Base-by-base conservation (phyloP, 352 stramenopile species). In the Globisporangium splendens region DNA sequence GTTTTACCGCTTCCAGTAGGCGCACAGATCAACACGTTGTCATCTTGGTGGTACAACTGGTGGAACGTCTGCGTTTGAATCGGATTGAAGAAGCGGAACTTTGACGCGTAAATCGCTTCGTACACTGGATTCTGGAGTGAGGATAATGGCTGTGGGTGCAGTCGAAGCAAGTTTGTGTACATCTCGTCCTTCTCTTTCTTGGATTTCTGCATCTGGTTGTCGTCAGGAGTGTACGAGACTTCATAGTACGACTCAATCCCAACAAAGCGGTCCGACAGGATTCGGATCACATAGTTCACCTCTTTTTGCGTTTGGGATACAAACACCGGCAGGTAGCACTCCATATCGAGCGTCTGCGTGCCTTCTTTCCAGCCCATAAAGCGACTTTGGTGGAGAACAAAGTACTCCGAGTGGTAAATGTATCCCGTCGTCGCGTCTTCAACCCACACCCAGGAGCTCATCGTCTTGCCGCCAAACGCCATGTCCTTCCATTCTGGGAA, bases 41-140 rank as follows among this genome's bases (percentile, higher is more conserved):
- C 85, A 59, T 98, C 87, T 13, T 96, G 96, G 59, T 99, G 95
- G 68, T 99, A 99, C 0, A 99, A 73, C 44, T 97, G 74, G 61
- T 98, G 90, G 71, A 99, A 99, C 6, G 97, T 65, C 60, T 99
- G 97, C 39, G 96, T 99, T 77, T 99, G 97, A 60, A 99, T 98
- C 41, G 84, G 83, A 61, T 96, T 96, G 31, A 97, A 91, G 33
- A 75, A 77, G 43, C 92, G 77, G 70, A 98, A 98, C 39, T 69
- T 70, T 58, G 89, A 96, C 17, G 71, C 58, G 62, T 98, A 99
- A 7, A 99, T 63, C 14, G 83, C 61, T 67, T 98, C 85, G 69
- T 96, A 99, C 14, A 80, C 72, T 7, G 81, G 63, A 59, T 99
- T 88, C 41, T 96, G 72, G 1, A 99, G 75, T 18, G 94, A 98